Conservation (phyloP, 768 basidiomycete species). For the Astraeus odoratus region DNA sequence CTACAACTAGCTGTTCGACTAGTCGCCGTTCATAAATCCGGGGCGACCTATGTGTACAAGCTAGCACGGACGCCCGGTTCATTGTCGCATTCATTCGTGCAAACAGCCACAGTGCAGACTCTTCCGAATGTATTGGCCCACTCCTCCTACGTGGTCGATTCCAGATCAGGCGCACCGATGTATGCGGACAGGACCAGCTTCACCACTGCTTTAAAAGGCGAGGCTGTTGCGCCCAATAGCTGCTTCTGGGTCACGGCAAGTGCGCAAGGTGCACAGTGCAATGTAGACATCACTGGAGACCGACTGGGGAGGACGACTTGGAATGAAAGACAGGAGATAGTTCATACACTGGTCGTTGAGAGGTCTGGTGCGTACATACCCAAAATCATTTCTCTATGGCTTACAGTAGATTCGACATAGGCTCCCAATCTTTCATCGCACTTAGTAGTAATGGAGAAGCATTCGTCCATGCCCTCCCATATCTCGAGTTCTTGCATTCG, state of each 20-base stretch:
- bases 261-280: conserved; percentile 49
- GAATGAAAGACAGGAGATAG: conserved; percentile 47
- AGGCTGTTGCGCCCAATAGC: conserved; percentile 9
- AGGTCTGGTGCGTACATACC: conserved; percentile 44
- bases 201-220: conserved; percentile 26
- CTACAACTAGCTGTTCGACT: conserved; percentile 47
- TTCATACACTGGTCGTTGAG: conserved; percentile 49
- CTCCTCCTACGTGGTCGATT: conserved; percentile 49
- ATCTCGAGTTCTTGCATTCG: conserved; percentile 50
- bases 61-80: conserved; percentile 32
- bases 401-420: conserved; percentile 17
- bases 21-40: conserved; percentile 52
- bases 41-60: conserved; percentile 53
- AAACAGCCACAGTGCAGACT: conserved; percentile 33
- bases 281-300: conserved; percentile 57
- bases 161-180: conserved; percentile 41
- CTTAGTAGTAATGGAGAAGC: conserved; percentile 45
- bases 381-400: not conserved
- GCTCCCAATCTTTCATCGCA: conserved; percentile 48
- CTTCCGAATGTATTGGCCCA: conserved; percentile 39
- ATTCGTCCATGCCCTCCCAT: conserved; percentile 57
- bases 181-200: conserved; percentile 40
- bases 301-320: conserved; percentile 63
- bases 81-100: conserved; percentile 29
- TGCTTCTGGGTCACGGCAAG: conserved; percentile 50